Conservation (phyloP, 2,329 filamentous ascomycete species). For the Monilinia fructicola region DNA sequence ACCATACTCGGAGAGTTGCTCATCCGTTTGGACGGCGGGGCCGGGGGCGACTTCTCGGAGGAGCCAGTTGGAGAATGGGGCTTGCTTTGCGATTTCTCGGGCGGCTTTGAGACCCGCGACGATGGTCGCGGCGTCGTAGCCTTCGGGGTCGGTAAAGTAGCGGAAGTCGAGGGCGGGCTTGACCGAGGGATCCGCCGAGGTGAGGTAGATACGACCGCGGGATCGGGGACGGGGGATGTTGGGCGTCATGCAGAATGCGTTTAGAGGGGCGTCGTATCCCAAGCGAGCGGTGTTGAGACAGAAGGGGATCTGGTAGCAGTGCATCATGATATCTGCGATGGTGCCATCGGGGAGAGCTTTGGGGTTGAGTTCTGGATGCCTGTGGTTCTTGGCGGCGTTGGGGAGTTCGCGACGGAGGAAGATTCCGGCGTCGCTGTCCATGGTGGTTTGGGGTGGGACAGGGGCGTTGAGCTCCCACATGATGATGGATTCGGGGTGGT, state of each 20-base stretch:
- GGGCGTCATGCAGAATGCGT: conserved; percentile 55
- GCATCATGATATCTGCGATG: conserved; percentile 89
- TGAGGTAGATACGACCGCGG: conserved; percentile 59
- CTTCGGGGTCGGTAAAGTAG: conserved; percentile 56
- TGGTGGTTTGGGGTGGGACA: conserved; percentile 43
- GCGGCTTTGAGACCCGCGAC: conserved; percentile 44
- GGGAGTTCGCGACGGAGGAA: conserved; percentile 77
- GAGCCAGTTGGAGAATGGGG: conserved; percentile 46
- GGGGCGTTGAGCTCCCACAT: conserved; percentile 46
- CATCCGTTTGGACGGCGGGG: conserved; percentile 62
- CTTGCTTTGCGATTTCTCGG: conserved; percentile 40
- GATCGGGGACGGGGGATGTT: conserved; percentile 63
- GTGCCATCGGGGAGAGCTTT: conserved; percentile 60
- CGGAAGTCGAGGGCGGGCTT: conserved; percentile 54
- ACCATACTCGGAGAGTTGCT: conserved; percentile 79
- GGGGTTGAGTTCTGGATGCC: conserved; percentile 44
- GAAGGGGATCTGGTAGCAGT: conserved; percentile 95
- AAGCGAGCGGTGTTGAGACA: conserved; percentile 80
- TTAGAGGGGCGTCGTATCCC: conserved; percentile 57
- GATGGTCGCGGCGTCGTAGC: conserved; percentile 53
- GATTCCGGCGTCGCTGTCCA: conserved; percentile 54
- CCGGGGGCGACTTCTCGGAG: conserved; percentile 44
- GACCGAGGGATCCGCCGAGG: conserved; percentile 44
- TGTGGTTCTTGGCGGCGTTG: conserved; percentile 58
- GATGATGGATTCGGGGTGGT: conserved; percentile 50